phyloP scores from a whole-genome alignment of 805 yeast genomes.

The Metschnikowia drakensbergensis region DNA sequence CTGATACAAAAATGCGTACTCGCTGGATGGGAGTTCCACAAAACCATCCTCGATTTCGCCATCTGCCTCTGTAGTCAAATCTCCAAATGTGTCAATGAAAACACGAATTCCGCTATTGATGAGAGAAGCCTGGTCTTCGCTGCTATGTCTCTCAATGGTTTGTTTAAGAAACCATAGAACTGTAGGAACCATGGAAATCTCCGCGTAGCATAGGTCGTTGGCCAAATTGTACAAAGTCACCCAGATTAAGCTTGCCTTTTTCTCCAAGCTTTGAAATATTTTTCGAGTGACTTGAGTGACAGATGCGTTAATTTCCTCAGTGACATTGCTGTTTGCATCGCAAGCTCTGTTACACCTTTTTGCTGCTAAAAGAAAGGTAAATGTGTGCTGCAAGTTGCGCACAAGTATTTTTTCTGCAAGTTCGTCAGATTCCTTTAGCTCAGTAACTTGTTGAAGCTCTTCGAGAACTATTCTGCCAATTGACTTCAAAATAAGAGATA shows the following conservation, averaged over 20 bases:
- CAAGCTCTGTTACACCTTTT: slow-evolving; percentile 7
- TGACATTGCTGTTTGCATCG: neutral
- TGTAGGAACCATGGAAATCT: slow-evolving; percentile 19
- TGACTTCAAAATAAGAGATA: slow-evolving; percentile 8
- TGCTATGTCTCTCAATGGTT: slow-evolving; percentile 12
- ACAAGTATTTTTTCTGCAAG: slow-evolving; percentile 10
- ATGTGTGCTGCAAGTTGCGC: slow-evolving; percentile 11
- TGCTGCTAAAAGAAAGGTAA: slow-evolving; percentile 9
- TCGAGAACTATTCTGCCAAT: neutral
- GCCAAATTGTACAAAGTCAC: slow-evolving; percentile 27
- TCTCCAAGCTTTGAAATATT: neutral
- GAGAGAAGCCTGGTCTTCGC: slow-evolving; percentile 16
- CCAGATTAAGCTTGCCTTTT: slow-evolving; percentile 22
- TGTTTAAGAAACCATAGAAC: slow-evolving; percentile 21
- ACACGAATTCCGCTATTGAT: slow-evolving; percentile 22
- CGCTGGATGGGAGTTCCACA: slow-evolving; percentile 7
- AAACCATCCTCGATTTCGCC: neutral
- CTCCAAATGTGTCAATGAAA: slow-evolving; percentile 13
- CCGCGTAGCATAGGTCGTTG: slow-evolving; percentile 30
- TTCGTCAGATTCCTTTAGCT: neutral
- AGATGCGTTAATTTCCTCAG: neutral
- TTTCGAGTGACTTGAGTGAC: neutral
- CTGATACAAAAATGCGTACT: slow-evolving; percentile 14
- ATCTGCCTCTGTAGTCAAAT: neutral
- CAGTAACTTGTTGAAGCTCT: slow-evolving; percentile 6